A percentile compares a stretch with the other conserved stretches of the same genome.
These are phyloP conservation scores for Geotrichum phurueaensis DNA, from an alignment of 1,139 yeast genomes.

Conservation along the genomic window DNA sequence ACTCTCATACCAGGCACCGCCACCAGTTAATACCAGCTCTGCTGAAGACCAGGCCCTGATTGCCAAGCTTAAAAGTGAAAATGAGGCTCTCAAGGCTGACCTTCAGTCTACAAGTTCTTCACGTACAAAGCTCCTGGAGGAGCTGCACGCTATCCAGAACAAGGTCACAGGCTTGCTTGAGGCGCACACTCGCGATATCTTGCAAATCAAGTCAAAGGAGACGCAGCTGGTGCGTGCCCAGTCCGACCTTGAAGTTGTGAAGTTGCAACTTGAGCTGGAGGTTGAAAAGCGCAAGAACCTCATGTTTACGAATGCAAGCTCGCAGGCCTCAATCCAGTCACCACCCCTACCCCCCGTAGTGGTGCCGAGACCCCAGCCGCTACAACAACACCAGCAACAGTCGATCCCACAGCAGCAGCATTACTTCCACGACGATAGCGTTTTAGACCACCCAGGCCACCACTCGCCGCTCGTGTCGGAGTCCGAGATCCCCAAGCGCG, in stretches of 20 bases:
- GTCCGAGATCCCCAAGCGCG: background rate
- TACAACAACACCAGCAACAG: background rate
- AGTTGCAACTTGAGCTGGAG: background rate
- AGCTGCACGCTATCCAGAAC: conserved; percentile 36
- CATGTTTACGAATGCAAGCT: background rate
- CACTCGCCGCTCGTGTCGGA: background rate
- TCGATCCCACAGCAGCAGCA: background rate
- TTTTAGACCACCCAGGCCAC: background rate
- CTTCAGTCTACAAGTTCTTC: background rate
- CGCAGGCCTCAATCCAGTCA: background rate
- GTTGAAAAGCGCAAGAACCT: background rate
- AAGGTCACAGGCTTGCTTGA: conserved; percentile 41
- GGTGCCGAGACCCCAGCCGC: background rate
- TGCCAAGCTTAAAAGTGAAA: conserved; percentile 48
- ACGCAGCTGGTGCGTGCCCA: conserved; percentile 55
- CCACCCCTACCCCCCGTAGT: background rate
- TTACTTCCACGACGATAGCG: background rate
- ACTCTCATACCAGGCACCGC: background rate
- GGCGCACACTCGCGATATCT: conserved; percentile 47
- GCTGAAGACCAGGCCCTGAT: conserved; percentile 44
- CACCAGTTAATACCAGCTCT: conserved; percentile 14
- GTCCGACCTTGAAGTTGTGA: conserved; percentile 48
- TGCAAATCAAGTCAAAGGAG: conserved; percentile 58
- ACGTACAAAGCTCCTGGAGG: conserved; percentile 37
- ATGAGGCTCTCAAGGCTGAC: conserved; percentile 25